Base-by-base conservation (phyloP, 306 rosid genomes). In the Mimosa bimucronata region DNA sequence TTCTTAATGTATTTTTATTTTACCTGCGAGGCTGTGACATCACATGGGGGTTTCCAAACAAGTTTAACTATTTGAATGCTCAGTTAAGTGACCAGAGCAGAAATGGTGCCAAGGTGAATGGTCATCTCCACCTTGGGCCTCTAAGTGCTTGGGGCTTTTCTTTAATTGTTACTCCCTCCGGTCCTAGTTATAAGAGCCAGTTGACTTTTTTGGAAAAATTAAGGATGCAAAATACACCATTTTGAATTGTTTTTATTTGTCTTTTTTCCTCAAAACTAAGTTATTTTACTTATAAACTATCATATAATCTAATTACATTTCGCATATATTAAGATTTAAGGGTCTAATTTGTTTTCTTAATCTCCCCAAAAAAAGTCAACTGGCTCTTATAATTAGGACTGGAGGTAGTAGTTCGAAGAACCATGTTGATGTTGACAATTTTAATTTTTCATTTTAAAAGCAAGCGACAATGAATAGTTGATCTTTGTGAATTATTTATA, bases 361-460 rank as follows among this genome's bases (percentile, higher is more conserved):
- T n/a, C n/a, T n/a, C n/a, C n/a, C n/a, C n/a, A n/a, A n/a, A n/a
- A n/a, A n/a, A n/a, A n/a, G n/a, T n/a, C n/a, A n/a, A n/a, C n/a
- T n/a, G n/a, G n/a, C n/a, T n/a, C n/a, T n/a, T n/a, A n/a, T n/a
- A n/a, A n/a, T n/a, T n/a, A n/a, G n/a, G n/a, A n/a, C n/a, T n/a
- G n/a, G n/a, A n/a, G n/a, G n/a, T n/a, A n/a, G n/a, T n/a, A n/a
- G 9, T 23, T 60, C 12, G 6, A 26, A 18, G 23, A 74, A 74
- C 58, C 69, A n/a, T 66, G 60, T 52, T 55, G 45, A 70, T 66
- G 30, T 61, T 61, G 73, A 40, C 60, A 74, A 52, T 79, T 74
- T 67, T 64, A 18, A 18, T 84, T 75, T 66, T 53, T 19, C 31
- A 76, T 64, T 44, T 16, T 26, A 10, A 21, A 42, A 40, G 19